These are phyloP conservation scores for Mycosphaerella sp. DNA, from an alignment of 2,329 filamentous ascomycete genomes.

Conservation along the genomic window DNA sequence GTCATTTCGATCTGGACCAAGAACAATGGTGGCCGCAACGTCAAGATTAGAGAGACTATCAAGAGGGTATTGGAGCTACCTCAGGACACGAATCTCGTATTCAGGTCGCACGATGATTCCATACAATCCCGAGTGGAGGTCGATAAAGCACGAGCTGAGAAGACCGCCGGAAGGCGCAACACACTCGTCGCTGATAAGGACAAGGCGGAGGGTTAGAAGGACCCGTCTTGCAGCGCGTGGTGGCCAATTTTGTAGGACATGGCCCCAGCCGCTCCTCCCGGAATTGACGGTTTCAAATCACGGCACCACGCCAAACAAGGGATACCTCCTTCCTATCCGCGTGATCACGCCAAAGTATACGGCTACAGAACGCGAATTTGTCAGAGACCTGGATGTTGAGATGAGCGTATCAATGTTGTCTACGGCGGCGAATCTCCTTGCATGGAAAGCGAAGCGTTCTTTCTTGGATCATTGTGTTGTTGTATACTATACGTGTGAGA, in stretches of 20 bases:
- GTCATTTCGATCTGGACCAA: slow-evolving; percentile 97
- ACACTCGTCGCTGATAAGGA: slow-evolving; percentile 28
- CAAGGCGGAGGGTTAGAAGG: background rate
- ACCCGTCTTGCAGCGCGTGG: too few relatives aligned
- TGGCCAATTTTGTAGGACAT: too few relatives aligned
- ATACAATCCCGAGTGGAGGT: slow-evolving; percentile 87
- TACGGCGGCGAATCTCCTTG: background rate
- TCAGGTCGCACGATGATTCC: slow-evolving; percentile 93
- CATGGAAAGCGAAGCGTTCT: background rate
- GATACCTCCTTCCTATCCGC: too few relatives aligned
- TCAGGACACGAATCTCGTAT: slow-evolving; percentile 81
- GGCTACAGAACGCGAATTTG: too few relatives aligned
- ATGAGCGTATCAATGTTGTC: background rate
- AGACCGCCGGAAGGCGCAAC: slow-evolving; percentile 39
- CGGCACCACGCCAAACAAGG: too few relatives aligned
- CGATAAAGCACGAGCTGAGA: slow-evolving; percentile 80
- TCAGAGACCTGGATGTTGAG: too few relatives aligned
- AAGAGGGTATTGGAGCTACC: slow-evolving; percentile 84
- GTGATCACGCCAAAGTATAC: too few relatives aligned
- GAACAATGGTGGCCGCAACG: slow-evolving; percentile 84
- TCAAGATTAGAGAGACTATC: slow-evolving; percentile 97
- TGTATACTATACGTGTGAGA: background rate
- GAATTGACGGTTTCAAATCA: too few relatives aligned
- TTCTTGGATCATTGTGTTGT: background rate
- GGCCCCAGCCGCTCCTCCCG: too few relatives aligned